phyloP scores from a whole-genome alignment of 495 filamentous ascomycete species.

The Eremomyces bilateralis region DNA sequence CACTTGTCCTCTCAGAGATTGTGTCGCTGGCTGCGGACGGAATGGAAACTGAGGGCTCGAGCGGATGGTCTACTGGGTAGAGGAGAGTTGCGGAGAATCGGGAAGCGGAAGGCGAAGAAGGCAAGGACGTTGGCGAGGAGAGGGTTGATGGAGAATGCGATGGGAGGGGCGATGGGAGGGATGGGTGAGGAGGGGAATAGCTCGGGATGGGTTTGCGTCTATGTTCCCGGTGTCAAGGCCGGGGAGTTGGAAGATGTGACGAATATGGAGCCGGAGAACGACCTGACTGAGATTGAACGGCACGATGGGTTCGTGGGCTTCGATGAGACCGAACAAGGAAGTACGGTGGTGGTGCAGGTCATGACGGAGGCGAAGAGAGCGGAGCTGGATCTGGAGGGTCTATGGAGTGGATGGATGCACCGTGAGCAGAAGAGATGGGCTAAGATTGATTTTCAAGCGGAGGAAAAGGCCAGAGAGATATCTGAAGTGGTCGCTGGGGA shows the following conservation, averaged over 20 bases:
- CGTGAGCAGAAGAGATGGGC: no score
- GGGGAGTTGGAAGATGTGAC: no score
- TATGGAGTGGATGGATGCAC: conserved; percentile 51
- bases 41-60: conserved; percentile 44
- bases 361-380: conserved; percentile 67
- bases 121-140: conserved; percentile 48
- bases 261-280: no score
- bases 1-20: conserved; percentile 80
- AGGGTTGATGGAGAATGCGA: conserved; percentile 26
- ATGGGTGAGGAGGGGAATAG: conserved; percentile 56
- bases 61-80: conserved; percentile 79
- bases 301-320: conserved; percentile 48
- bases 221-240: conserved; percentile 47
- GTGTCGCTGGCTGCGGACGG: conserved; percentile 62
- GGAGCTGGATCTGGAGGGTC: conserved; percentile 60
- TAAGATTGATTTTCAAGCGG: no score
- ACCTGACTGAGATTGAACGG: conserved; percentile 17
- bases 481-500: no score
- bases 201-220: conserved; percentile 92
- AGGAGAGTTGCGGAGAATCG: conserved; percentile 73
- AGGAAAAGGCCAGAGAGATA: no score
- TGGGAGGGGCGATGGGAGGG: conserved; percentile 16
- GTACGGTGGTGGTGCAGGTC: conserved; percentile 69
- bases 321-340: conserved; percentile 31
- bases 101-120: conserved; percentile 56